A percentile compares a stretch with the other conserved stretches of the same genome.
Conservation (phyloP, 164 flowering plant species). For the Sedum album region DNA sequence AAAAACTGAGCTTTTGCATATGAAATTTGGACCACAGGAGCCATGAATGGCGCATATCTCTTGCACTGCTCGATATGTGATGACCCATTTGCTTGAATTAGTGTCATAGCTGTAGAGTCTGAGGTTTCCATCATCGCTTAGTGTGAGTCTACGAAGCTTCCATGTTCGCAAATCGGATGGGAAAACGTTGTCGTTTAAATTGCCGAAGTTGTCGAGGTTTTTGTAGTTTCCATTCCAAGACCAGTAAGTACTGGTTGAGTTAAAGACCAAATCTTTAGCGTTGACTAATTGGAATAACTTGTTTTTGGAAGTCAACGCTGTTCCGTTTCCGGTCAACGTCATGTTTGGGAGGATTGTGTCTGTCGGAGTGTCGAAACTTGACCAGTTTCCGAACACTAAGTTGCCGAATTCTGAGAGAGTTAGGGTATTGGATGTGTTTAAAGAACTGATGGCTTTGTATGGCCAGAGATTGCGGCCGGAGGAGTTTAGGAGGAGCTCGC, state of each 20-base stretch:
- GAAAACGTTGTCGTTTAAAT: constrained; percentile 12
- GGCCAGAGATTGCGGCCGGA: constrained; percentile 7
- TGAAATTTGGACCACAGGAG: constrained; percentile 40
- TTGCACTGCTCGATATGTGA: constrained; percentile 42
- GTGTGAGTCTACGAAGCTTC: constrained; percentile 29
- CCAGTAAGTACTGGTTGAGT: constrained; percentile 28
- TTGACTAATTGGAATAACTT: constrained; percentile 28
- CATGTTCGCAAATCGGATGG: constrained; percentile 30
- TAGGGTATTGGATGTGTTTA: constrained; percentile 21
- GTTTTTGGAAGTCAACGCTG: constrained; percentile 23
- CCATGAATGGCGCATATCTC: constrained; percentile 44
- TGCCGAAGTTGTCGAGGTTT: constrained; percentile 19
- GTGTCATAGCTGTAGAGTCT: constrained; percentile 35
- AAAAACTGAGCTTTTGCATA: constrained; percentile 35
- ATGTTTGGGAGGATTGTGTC: constrained; percentile 50
- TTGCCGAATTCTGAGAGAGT: constrained; percentile 27
- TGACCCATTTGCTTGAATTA: constrained; percentile 23
- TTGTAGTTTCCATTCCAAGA: constrained; percentile 6
- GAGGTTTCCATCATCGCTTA: constrained; percentile 56
- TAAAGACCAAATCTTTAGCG: constrained; percentile 20
- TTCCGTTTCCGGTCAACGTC: constrained; percentile 15
- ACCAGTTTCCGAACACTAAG: constrained; percentile 38
- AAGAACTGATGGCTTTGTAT: neutral
- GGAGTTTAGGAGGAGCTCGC: constrained; percentile 28
- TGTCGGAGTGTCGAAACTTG: constrained; percentile 41